Percentiles rank a stretch among this genome's conserved stretches.
Conservation (phyloP, 495 filamentous ascomycete species). For the Aspergillus kassunensis region DNA sequence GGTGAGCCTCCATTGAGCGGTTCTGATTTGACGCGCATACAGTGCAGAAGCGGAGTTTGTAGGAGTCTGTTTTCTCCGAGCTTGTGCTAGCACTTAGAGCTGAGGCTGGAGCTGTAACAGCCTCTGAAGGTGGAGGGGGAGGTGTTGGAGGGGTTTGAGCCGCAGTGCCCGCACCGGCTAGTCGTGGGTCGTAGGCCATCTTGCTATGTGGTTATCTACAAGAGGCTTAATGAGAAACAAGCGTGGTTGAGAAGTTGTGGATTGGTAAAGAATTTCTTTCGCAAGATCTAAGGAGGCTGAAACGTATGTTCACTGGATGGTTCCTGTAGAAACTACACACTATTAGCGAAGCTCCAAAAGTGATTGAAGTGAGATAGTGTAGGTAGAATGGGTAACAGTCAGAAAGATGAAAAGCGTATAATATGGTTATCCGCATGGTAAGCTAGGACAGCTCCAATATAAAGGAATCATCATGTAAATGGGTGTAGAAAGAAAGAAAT, state of each 20-base stretch:
- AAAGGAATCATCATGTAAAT: conserved; percentile 54
- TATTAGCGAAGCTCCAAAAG: conserved; percentile 24
- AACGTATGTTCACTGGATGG: conserved; percentile 35
- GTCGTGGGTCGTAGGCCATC: conserved; percentile 57
- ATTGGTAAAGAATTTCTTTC: conserved; percentile 5
- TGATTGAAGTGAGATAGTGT: background rate
- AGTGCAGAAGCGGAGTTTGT: conserved; percentile 94
- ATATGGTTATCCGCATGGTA: conserved; percentile 47
- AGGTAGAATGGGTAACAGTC: conserved; percentile 10
- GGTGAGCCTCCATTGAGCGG: conserved; percentile 97
- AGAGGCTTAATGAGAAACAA: conserved; percentile 2
- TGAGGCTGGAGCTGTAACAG: conserved; percentile 17
- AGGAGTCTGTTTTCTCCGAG: conserved; percentile 55
- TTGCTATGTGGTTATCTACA: conserved; percentile 15
- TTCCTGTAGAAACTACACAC: conserved; percentile 30
- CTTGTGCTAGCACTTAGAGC: conserved; percentile 27
- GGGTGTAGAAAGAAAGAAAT: background rate
- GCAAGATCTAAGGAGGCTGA: conserved; percentile 34
- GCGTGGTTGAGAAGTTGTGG: conserved; percentile 1
- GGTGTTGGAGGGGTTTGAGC: conserved; percentile 50
- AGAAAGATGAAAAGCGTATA: conserved; percentile 46
- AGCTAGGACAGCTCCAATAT: conserved; percentile 99
- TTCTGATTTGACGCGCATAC: conserved; percentile 98
- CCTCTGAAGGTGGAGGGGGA: conserved; percentile 40
- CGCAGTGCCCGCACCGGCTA: conserved; percentile 42